Conservation (phyloP, 768 basidiomycete species). For the Tricholoma sp. region DNA sequence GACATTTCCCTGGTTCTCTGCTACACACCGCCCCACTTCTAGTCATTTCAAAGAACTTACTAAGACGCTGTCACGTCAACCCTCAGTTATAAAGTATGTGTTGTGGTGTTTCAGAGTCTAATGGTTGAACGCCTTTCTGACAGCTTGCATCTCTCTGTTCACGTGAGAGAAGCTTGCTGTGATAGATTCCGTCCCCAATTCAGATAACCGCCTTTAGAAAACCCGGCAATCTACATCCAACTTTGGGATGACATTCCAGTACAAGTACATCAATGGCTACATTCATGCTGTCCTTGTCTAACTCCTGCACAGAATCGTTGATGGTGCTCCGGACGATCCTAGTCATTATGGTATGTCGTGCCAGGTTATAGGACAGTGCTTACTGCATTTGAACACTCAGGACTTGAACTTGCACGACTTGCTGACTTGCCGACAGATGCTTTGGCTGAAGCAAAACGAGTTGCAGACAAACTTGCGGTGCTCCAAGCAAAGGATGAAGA, state of each 20-base stretch:
- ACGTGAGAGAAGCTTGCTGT: conserved; percentile 38
- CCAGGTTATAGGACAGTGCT: neutral
- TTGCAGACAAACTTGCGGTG: conserved; percentile 54
- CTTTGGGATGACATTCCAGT: conserved; percentile 71
- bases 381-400: conserved; percentile 32
- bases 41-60: conserved; percentile 82
- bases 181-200: neutral
- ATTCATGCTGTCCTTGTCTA: neutral
- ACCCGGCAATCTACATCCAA: conserved; percentile 47
- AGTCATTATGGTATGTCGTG: conserved; percentile 64
- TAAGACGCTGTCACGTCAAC: conserved; percentile 67
- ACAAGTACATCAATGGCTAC: conserved; percentile 45
- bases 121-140: neutral
- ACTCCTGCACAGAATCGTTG: conserved; percentile 51
- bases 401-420: conserved; percentile 82
- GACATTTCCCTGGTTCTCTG: neutral
- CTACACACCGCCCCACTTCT: neutral
- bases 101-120: neutral
- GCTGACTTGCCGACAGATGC: conserved; percentile 81
- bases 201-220: conserved; percentile 34
- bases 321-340: conserved; percentile 56
- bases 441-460: conserved; percentile 53
- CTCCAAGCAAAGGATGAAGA: conserved; percentile 53
- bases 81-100: conserved; percentile 71
- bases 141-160: conserved; percentile 80